Conservation (phyloP, 805 yeast genomes). For the Metschnikowia proteae region DNA sequence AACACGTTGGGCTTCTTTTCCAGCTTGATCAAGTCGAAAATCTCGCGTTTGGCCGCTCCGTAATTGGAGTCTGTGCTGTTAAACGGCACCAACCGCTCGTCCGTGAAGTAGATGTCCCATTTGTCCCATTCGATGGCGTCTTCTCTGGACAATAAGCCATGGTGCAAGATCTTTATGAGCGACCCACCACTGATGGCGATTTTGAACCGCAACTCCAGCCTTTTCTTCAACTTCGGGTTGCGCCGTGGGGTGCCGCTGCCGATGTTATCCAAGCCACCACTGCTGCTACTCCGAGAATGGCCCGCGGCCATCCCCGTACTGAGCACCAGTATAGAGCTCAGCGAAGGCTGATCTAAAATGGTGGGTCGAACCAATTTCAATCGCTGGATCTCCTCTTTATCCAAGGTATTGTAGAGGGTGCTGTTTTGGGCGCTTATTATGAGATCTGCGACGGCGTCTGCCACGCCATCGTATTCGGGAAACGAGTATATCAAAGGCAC, state of each 20-base stretch:
- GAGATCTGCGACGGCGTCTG: conserved; percentile 96
- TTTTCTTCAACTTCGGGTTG: conserved; percentile 43
- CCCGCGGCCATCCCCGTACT: conserved; percentile 3
- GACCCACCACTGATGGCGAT: conserved; percentile 95
- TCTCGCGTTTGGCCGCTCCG: conserved; percentile 80
- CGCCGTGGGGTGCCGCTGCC: conserved; percentile 11
- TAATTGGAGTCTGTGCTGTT: conserved; percentile 79
- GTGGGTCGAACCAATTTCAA: conserved; percentile 27
- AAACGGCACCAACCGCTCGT: conserved; percentile 90
- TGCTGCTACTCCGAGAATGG: conserved; percentile 16
- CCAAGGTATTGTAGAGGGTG: conserved; percentile 48
- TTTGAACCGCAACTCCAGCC: conserved; percentile 69
- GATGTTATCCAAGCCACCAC: conserved; percentile 6
- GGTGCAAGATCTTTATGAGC: conserved; percentile 75
- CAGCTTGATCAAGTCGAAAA: conserved; percentile 65
- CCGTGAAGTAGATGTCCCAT: conserved; percentile 97
- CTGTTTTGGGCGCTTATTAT: conserved; percentile 83
- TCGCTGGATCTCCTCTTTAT: conserved; percentile 29
- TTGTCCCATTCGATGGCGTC: conserved; percentile 81
- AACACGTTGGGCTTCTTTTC: conserved; percentile 64
- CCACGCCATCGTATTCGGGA: conserved; percentile 84
- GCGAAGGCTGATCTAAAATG: conserved; percentile 12
- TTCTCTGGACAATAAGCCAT: conserved; percentile 72
- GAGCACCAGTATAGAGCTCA: conserved; percentile 8
- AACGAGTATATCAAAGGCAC: conserved; percentile 93